These are phyloP conservation scores for Metschnikowia gruessii DNA, from an alignment of 805 yeast species.

Conservation along the genomic window DNA sequence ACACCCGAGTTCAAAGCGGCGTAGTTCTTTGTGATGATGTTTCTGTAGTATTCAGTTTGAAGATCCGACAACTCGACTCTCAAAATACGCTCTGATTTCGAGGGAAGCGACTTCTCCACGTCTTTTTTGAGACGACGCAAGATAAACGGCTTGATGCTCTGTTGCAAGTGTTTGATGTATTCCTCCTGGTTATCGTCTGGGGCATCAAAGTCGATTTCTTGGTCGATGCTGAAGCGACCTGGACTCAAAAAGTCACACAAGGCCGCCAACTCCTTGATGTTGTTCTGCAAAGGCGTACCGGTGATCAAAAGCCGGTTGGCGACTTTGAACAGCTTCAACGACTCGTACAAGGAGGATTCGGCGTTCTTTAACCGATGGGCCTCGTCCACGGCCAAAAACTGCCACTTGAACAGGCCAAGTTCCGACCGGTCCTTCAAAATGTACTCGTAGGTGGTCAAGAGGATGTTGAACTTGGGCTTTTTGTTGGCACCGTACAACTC, in stretches of 20 bases:
- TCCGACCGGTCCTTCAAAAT: slow-evolving; percentile 84
- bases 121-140: slow-evolving; percentile 92
- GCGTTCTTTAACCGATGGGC: slow-evolving; percentile 96
- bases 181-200: slow-evolving; percentile 85
- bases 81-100: slow-evolving; percentile 91
- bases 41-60: slow-evolving; percentile 93
- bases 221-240: slow-evolving; percentile 83
- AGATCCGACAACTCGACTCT: slow-evolving; percentile 93
- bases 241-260: slow-evolving; percentile 95
- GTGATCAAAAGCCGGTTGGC: slow-evolving; percentile 86
- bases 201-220: slow-evolving; percentile 91
- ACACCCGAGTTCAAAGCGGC: slow-evolving; percentile 85
- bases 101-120: slow-evolving; percentile 94
- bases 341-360: slow-evolving; percentile 88
- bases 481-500: slow-evolving; percentile 68
- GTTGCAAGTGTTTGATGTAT: slow-evolving; percentile 82
- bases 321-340: slow-evolving; percentile 76
- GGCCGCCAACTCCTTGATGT: slow-evolving; percentile 93
- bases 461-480: slow-evolving; percentile 86
- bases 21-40: slow-evolving; percentile 88
- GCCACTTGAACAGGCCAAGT: slow-evolving; percentile 87
- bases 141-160: slow-evolving; percentile 85
- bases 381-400: slow-evolving; percentile 95
- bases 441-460: slow-evolving; percentile 94
- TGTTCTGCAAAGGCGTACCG: slow-evolving; percentile 97